phyloP scores from a whole-genome alignment of 768 basidiomycete genomes.

The Serendipita sp. region DNA sequence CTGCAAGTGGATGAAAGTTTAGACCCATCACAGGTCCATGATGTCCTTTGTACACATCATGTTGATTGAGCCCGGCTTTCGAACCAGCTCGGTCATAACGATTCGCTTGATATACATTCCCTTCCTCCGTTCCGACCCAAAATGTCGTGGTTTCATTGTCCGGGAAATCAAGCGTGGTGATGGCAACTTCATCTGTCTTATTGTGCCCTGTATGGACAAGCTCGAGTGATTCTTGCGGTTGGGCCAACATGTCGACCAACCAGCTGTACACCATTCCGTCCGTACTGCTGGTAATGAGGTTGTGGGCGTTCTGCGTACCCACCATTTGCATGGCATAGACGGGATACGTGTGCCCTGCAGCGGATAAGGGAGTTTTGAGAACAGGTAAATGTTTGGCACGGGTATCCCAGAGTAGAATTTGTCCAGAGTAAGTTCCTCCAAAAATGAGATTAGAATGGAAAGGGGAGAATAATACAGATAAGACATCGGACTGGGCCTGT shows the following conservation, averaged over 20 bases:
- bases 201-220: constrained; percentile 78
- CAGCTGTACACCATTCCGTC: constrained; percentile 96
- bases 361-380: constrained; percentile 88
- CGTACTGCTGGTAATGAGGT: constrained; percentile 89
- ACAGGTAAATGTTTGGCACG: constrained; percentile 92
- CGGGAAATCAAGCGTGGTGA: constrained; percentile 87
- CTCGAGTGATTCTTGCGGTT: constrained; percentile 96
- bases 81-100: constrained; percentile 92
- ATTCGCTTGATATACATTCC: constrained; percentile 91
- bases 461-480: constrained; percentile 92
- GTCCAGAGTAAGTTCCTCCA: constrained; percentile 98
- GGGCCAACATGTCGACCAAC: constrained; percentile 96
- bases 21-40: constrained; percentile 87
- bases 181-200: constrained; percentile 93
- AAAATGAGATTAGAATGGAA: constrained; percentile 96
- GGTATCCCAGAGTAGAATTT: constrained; percentile 96
- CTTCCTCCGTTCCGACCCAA: constrained; percentile 97
- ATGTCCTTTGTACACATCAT: constrained; percentile 87
- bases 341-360: constrained; percentile 94
- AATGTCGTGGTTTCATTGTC: constrained; percentile 94
- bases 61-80: constrained; percentile 87
- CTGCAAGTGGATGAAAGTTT: constrained; percentile 83
- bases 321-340: constrained; percentile 98
- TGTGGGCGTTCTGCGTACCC: constrained; percentile 97
- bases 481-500: constrained; percentile 69